Evolutionary conservation across 495 filamentous ascomycete genomes (phyloP).

Genomic region (Xylaria acuta): DNA sequence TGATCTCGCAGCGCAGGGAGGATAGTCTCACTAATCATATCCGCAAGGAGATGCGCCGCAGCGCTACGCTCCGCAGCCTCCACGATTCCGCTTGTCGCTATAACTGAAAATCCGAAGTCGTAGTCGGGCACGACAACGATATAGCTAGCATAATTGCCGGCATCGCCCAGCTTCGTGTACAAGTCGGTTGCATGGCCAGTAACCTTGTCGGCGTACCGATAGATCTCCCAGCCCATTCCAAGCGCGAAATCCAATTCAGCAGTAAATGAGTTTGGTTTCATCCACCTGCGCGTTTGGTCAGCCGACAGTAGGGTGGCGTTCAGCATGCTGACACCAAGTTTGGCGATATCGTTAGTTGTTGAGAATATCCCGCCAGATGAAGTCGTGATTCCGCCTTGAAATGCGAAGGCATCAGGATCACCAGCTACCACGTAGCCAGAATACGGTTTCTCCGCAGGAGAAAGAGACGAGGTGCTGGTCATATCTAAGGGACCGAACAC

Average conservation of each 20-base stretch:
- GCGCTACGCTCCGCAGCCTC: constrained; percentile 17
- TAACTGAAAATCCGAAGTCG: constrained; percentile 48
- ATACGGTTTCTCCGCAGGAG: constrained; percentile 32
- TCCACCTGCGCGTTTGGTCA: constrained; percentile 52
- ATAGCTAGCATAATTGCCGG: constrained; percentile 44
- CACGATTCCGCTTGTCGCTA: constrained; percentile 37
- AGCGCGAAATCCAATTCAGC: constrained; percentile 41
- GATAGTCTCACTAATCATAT: constrained; percentile 38
- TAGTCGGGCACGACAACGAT: constrained; percentile 51
- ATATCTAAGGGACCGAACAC: constrained; percentile 42
- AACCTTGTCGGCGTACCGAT: constrained; percentile 43
- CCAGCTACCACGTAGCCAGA: constrained; percentile 34
- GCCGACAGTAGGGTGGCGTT: constrained; percentile 50
- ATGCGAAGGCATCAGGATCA: constrained; percentile 21
- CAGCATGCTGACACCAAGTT: constrained; percentile 54
- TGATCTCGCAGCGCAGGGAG: constrained; percentile 45
- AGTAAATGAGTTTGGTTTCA: constrained; percentile 56
- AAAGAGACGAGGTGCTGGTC: constrained; percentile 33
- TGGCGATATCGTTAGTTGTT: constrained; percentile 37
- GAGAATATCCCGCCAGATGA: constrained; percentile 37
- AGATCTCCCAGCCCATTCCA: constrained; percentile 44
- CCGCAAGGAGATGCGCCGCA: constrained; percentile 29
- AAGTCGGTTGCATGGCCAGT: constrained; percentile 35
- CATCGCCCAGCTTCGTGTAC: constrained; percentile 55
- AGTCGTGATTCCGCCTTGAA: constrained; percentile 24